Conservation (phyloP, 2,329 filamentous ascomycete genomes). For the Sporothrix curviconia region DNA sequence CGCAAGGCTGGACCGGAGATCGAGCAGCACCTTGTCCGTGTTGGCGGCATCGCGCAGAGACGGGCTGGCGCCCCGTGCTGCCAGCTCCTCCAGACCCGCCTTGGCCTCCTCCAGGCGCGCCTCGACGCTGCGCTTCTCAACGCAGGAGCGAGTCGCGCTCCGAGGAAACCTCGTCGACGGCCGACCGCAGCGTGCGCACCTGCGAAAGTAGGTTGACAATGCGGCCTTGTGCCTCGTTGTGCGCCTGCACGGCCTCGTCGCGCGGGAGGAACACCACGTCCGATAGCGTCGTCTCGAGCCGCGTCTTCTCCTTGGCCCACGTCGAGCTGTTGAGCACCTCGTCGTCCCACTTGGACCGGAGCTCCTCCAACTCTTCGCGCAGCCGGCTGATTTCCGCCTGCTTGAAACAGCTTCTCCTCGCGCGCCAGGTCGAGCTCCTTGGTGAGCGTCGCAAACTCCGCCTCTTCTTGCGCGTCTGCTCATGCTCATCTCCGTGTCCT, state of each 20-base stretch:
- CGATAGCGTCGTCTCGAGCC: constrained; percentile 80
- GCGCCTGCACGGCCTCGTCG: constrained; percentile 85
- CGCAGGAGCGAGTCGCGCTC: constrained; percentile 80
- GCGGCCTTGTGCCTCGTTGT: constrained; percentile 92
- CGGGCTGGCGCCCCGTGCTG: constrained; percentile 75
- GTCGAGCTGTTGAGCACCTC: constrained; percentile 96
- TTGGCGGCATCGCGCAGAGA: constrained; percentile 83
- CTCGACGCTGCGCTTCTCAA: constrained; percentile 86
- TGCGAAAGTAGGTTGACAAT: constrained; percentile 86
- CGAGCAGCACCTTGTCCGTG: constrained; percentile 70
- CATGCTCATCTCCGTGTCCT: constrained; percentile 92
- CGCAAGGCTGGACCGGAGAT: constrained; percentile 80
- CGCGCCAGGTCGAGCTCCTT: constrained; percentile 91
- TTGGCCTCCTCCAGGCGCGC: constrained; percentile 79
- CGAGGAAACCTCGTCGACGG: constrained; percentile 75
- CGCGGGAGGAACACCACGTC: constrained; percentile 86
- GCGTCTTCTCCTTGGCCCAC: constrained; percentile 95
- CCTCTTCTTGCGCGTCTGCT: constrained; percentile 94
- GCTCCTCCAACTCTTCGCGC: constrained; percentile 91
- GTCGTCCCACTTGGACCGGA: constrained; percentile 95
- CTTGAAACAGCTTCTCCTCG: constrained; percentile 77
- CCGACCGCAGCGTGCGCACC: constrained; percentile 74
- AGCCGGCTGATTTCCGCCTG: constrained; percentile 81
- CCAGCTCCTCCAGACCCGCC: constrained; percentile 79
- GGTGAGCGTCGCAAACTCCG: constrained; percentile 80